Base-by-base conservation (phyloP, 495 filamentous ascomycete species). In the Podospora fimiseda region DNA sequence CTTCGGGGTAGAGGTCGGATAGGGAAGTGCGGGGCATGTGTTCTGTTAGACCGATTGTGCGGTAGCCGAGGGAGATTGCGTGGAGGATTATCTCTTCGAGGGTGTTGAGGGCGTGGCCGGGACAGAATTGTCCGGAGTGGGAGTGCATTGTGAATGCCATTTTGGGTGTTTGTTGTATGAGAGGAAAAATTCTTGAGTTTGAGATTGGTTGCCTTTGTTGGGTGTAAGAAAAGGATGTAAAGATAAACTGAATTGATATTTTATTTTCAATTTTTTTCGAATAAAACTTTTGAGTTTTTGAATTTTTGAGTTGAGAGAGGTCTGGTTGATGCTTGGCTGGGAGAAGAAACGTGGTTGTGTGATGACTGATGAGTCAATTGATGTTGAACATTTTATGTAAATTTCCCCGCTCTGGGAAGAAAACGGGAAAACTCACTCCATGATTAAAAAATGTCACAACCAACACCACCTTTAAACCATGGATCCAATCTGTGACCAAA, bases 91-190 rank as follows among this genome's bases (percentile, higher is more conserved):
- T 80, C 56, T 89, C 84, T 63, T 96, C 92, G 19, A 97, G 80
- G 14, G 80, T 77, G 69, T 92, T 80, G 63, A 84, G 79, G 19
- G 92, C 93, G 73, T 97, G 93, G 60, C 85, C 79, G 9, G 81
- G 84, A 73, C 94, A 98, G 79, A 97, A 97, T 70, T 97, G 88
- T 46, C 93, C 94, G 43, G 91, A 96, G 75, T 98, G 93, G 66
- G 88, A 93, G 71, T 98, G 94, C 72, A 96, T 93, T n/a, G 93
- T 90, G 75, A 93, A 95, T 9, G 93, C 90, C 93, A 98, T 98
- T 41, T 44, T 62, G 51, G 14, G 16, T 42, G 19, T 47, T 18
- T n/a, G n/a, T n/a, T n/a, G n/a, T n/a, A n/a, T n/a, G n/a, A n/a
- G 2, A 16, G 24, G 20, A 33, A 33, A 33, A 33, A 11, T 6